Conservation (phyloP, 2,329 filamentous ascomycete genomes). For the Seiridium cupressi region DNA sequence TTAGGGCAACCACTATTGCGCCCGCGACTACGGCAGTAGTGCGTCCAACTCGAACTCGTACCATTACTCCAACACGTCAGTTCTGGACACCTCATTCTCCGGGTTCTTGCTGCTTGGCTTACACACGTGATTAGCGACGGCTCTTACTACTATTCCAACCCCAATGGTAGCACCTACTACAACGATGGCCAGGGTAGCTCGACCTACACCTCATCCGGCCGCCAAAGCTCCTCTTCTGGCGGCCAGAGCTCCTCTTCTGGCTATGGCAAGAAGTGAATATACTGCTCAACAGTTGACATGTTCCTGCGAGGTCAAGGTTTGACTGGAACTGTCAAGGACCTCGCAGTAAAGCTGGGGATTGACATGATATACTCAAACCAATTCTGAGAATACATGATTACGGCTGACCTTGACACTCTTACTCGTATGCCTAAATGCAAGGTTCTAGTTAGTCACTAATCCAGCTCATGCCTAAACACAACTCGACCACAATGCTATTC, state of each 20-base stretch:
- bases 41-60: constrained; percentile 59
- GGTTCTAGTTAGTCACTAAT: too few species aligned
- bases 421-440: too few species aligned
- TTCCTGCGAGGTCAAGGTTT: too few species aligned
- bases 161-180: constrained; percentile 67
- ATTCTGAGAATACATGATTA: too few species aligned
- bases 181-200: constrained; percentile 57
- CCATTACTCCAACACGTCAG: constrained; percentile 66
- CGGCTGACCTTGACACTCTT: too few species aligned
- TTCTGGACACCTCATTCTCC: constrained; percentile 1
- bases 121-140: constrained; percentile 43
- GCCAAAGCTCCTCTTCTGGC: constrained; percentile 42
- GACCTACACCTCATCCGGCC: constrained; percentile 59
- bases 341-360: too few species aligned
- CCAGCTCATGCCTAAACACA: too few species aligned
- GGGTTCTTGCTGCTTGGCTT: not conserved
- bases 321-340: too few species aligned
- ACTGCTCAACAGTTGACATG: too few species aligned
- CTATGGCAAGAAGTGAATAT: constrained; percentile 13
- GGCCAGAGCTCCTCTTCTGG: constrained; percentile 31
- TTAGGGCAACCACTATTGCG: constrained; percentile 68
- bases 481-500: too few species aligned
- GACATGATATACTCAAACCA: too few species aligned
- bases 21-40: constrained; percentile 59
- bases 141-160: constrained; percentile 73